Evolutionary conservation across 2,329 filamentous ascomycete species (phyloP), one percentile per base, ranked within the genome.

Genomic region (Boeremia lycopersici): DNA sequence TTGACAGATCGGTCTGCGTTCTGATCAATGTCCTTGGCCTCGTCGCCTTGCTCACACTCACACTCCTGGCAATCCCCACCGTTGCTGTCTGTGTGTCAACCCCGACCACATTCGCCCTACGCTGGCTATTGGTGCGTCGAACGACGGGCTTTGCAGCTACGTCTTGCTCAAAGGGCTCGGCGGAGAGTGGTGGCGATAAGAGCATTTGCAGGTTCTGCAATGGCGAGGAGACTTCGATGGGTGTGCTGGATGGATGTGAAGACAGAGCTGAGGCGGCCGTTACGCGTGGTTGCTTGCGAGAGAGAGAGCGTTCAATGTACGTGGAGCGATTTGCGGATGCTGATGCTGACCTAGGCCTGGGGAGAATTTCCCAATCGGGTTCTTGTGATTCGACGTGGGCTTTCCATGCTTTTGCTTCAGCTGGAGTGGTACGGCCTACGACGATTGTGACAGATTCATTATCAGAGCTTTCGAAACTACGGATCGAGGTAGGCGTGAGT

Each of bases 1-100:
- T 49, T 3, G 26, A 28, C 26, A 40, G 5, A 35, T 60, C 50
- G 10, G 58, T 61, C n/a, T 30, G 52, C 17, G 45, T 57, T 15
- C 59, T 59, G 26, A 66, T 52, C 17, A 71, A 41, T 8, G 62
- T 52, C 13, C 65, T 61, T 26, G 56, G 68, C 46, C 51, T 66
- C 13, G 61, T 65, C 12, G 72, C 64, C 34, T 71, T 60, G 23
- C 63, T 68, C 17, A 75, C 71, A 23, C 67, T 71, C 9, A 75
- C 63, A 9, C 62, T 67, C 19, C 72, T 56, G 13, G 72, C 72
- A 12, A 75, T 58, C 12, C 72, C 72, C 5, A 74, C 63, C 8
- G 66, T 71, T 26, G 68, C 64, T 31, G 63, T 67, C 13, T 59
- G 35, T 6, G 28, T 47, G 15, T 25, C 55, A 28, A 43, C 30